These are phyloP conservation scores for Candida nitratophila DNA, from an alignment of 805 yeast genomes.

Conservation along the genomic window DNA sequence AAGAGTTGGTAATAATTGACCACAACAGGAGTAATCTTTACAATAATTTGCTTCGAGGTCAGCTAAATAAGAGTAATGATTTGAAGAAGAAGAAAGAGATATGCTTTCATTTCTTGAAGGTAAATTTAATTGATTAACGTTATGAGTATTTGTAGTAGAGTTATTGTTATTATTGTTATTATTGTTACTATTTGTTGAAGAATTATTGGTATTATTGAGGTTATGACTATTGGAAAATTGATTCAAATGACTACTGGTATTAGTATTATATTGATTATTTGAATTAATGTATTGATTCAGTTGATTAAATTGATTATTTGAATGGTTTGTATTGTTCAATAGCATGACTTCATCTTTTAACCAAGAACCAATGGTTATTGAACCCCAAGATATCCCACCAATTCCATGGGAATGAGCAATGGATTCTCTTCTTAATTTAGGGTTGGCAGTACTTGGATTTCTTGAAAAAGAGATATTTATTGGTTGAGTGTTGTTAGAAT, in stretches of 20 bases:
- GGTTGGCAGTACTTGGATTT: slow-evolving; percentile 17
- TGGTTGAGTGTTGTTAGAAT: neutral
- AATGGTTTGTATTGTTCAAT: slow-evolving; percentile 20
- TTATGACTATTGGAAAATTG: neutral
- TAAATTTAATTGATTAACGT: slow-evolving; percentile 6
- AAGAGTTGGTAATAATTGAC: slow-evolving; percentile 81
- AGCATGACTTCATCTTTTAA: slow-evolving; percentile 85
- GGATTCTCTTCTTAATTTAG: slow-evolving; percentile 75
- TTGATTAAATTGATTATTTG: neutral
- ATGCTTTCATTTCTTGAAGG: slow-evolving; percentile 19
- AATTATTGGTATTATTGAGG: slow-evolving; percentile 3
- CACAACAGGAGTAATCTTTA: slow-evolving; percentile 95
- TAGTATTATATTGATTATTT: neutral
- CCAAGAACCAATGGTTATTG: slow-evolving; percentile 93
- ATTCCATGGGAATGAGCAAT: slow-evolving; percentile 95
- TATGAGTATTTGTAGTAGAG: neutral
- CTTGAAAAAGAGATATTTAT: slow-evolving; percentile 9
- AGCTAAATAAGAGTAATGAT: slow-evolving; percentile 71
- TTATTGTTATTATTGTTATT: slow-evolving; percentile 3
- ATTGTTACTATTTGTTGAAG: neutral
- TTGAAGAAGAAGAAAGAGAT: slow-evolving; percentile 50
- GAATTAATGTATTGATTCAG: slow-evolving; percentile 8
- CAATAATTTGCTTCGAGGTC: slow-evolving; percentile 94
- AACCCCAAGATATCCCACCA: slow-evolving; percentile 98
- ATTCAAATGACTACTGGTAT: neutral